A percentile compares a stretch with the other conserved stretches of the same genome.
Conservation (phyloP, 352 stramenopile genomes). For the Phytopythium montanum region DNA sequence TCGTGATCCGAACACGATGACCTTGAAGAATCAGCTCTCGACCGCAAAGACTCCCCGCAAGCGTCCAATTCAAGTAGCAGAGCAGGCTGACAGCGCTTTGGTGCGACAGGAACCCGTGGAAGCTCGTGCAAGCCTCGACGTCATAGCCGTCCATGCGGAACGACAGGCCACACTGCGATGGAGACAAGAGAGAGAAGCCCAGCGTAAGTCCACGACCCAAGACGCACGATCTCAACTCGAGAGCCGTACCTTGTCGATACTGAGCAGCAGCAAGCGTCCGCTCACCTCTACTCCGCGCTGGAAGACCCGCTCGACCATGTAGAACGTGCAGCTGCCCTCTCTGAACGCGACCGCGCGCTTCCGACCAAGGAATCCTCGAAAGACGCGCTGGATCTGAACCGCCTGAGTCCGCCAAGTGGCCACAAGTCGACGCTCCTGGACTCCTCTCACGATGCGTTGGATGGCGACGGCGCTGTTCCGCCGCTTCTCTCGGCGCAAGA, state of each 20-base stretch:
- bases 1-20: slow-evolving; percentile 25
- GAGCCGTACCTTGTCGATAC: slow-evolving; percentile 49
- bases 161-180: slow-evolving; percentile 50
- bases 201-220: not conserved
- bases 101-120: slow-evolving; percentile 53
- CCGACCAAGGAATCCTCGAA: slow-evolving; percentile 45
- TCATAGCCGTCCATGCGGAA: slow-evolving; percentile 63
- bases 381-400: slow-evolving; percentile 46
- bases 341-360: slow-evolving; percentile 55
- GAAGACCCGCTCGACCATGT: slow-evolving; percentile 63
- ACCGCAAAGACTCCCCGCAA: slow-evolving; percentile 35
- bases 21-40: slow-evolving; percentile 36
- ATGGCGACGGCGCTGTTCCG: slow-evolving; percentile 42
- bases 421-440: slow-evolving; percentile 25
- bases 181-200: not conserved
- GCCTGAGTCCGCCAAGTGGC: slow-evolving; percentile 26
- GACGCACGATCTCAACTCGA: not conserved
- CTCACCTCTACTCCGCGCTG: slow-evolving; percentile 54
- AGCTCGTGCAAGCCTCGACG: slow-evolving; percentile 36
- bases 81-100: slow-evolving; percentile 42
- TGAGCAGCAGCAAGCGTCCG: slow-evolving; percentile 39
- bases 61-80: slow-evolving; percentile 58
- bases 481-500: slow-evolving; percentile 43
- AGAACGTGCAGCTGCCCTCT: slow-evolving; percentile 64
- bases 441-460: slow-evolving; percentile 59